These are phyloP conservation scores for Penicillium sp. DNA, from an alignment of 2,329 filamentous ascomycete species.

Conservation along the genomic window DNA sequence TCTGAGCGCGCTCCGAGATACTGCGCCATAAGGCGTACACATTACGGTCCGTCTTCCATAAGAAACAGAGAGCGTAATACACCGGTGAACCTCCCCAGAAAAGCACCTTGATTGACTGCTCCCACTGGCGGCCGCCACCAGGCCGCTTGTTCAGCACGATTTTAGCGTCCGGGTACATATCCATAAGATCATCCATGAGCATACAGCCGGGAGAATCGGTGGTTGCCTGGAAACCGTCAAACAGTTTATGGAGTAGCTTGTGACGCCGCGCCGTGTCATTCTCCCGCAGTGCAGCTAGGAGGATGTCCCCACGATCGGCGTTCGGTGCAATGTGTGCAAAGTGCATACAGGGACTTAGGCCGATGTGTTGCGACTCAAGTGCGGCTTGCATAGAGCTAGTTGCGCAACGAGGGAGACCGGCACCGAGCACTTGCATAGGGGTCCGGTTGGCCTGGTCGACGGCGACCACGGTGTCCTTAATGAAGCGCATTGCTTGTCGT, in stretches of 20 bases:
- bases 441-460: not conserved
- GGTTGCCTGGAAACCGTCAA: no score
- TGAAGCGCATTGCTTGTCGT: not conserved
- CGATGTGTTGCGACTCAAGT: conserved; percentile 1
- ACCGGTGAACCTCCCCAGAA: not conserved
- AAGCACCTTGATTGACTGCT: not conserved
- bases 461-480: not conserved
- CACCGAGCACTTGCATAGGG: not conserved
- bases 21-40: not conserved
- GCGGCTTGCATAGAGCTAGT: conserved; percentile 4
- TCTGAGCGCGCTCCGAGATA: not conserved
- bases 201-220: no score
- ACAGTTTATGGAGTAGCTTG: not conserved
- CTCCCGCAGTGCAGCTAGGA: not conserved
- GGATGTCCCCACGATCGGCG: not conserved
- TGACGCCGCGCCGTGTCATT: not conserved
- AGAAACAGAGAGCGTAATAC: conserved; percentile 1
- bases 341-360: conserved; percentile 1
- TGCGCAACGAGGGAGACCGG: conserved; percentile 2
- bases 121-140: no score
- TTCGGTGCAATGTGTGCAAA: not conserved
- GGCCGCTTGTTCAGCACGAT: no score
- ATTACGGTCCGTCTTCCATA: conserved; percentile 12
- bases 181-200: no score
- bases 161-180: no score